Evolutionary conservation across 1,284 basidiomycete genomes (phyloP).

Genomic region (Omphalotus olearius): DNA sequence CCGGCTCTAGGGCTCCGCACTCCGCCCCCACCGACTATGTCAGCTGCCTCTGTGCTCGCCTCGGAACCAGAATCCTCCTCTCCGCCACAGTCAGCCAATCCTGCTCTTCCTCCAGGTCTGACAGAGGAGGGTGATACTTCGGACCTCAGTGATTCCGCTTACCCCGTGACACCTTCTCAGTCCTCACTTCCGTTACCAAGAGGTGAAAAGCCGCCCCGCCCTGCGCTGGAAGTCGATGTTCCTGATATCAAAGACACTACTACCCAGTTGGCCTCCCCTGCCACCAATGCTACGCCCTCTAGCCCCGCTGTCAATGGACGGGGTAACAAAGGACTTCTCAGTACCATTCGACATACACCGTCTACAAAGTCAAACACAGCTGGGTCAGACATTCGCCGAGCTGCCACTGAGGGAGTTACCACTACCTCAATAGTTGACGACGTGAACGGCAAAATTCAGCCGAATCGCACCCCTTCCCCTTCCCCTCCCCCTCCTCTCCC

Average conservation of each 20-base stretch:
- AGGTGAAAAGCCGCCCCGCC: conserved; percentile 15
- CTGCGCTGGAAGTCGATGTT: conserved; percentile 6
- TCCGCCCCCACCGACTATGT: background rate
- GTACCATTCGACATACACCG: conserved; percentile 3
- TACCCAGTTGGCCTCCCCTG: background rate
- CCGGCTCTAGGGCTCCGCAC: conserved; percentile 60
- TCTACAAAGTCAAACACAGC: background rate
- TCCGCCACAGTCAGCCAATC: conserved; percentile 19
- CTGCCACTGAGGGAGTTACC: background rate
- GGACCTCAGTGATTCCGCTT: conserved; percentile 29
- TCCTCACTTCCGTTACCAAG: conserved; percentile 19
- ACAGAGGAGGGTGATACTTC: conserved; percentile 30
- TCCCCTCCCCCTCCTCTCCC: background rate
- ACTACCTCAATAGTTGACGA: background rate
- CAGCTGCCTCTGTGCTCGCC: conserved; percentile 18
- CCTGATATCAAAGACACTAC: background rate
- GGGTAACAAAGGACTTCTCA: conserved; percentile 1
- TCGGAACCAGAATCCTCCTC: conserved; percentile 20
- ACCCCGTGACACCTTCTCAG: conserved; percentile 21
- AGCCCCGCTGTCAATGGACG: conserved; percentile 4
- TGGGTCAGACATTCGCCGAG: too few species aligned
- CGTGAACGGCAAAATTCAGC: background rate
- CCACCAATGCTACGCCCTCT: background rate
- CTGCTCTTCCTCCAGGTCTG: conserved; percentile 51
- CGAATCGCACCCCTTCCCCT: background rate